Evolutionary conservation across 805 yeast genomes (phyloP).

Genomic region (Wickerhamiella galacta): DNA sequence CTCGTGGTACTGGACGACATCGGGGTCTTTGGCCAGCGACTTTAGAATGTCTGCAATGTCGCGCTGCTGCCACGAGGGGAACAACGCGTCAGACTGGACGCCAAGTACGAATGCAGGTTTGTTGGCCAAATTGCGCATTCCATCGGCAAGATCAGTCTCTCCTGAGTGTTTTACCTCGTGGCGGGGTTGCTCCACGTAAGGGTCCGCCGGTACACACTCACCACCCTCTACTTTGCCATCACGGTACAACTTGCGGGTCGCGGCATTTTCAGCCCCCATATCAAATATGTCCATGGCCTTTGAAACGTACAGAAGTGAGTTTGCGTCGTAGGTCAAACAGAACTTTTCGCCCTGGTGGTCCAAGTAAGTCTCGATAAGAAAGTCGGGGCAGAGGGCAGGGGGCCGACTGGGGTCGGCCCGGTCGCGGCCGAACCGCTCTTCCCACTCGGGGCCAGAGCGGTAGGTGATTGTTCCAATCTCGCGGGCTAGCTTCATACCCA

Average conservation of each 20-base stretch:
- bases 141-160: conserved; percentile 42
- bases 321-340: conserved; percentile 79
- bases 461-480: conserved; percentile 90
- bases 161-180: conserved; percentile 18
- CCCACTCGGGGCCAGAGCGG: conserved; percentile 97
- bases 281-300: conserved; percentile 94
- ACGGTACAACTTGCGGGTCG: conserved; percentile 4
- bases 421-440: conserved; percentile 73
- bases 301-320: conserved; percentile 69
- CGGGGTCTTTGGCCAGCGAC: conserved; percentile 14
- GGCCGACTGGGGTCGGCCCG: conserved; percentile 61
- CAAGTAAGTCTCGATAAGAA: conserved; percentile 76
- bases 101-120: conserved; percentile 66
- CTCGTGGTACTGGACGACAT: conserved; percentile 46
- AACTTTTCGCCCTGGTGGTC: conserved; percentile 94
- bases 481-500: conserved; percentile 86
- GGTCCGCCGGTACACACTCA: conserved; percentile 28
- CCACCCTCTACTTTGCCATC: conserved; percentile 3
- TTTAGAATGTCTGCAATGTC: conserved; percentile 51
- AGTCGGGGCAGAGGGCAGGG: conserved; percentile 88
- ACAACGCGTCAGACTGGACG: conserved; percentile 80
- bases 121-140: conserved; percentile 45
- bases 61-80: conserved; percentile 89
- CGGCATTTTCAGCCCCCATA: conserved; percentile 29
- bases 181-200: conserved; percentile 37